Evolutionary conservation across 1,284 basidiomycete genomes (phyloP).

Genomic region (Pascua sp.): DNA sequence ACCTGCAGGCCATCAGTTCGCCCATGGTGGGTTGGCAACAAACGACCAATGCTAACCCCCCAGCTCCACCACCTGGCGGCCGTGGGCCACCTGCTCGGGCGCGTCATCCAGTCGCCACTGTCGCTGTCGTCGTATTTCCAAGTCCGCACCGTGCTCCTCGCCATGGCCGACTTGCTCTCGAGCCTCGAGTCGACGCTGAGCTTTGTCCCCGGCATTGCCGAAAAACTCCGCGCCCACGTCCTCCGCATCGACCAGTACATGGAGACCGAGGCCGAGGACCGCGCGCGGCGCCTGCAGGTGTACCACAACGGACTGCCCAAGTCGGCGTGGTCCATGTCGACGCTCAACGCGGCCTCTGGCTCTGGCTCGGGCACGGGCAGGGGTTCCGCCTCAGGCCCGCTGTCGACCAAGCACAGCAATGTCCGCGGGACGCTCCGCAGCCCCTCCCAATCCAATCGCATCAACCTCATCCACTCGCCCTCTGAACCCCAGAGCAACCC

Average conservation of each 20-base stretch:
- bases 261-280: slow-evolving; percentile 32
- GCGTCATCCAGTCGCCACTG: slow-evolving; percentile 42
- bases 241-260: slow-evolving; percentile 45
- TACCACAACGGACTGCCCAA: slow-evolving; percentile 17
- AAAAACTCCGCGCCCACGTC: slow-evolving; percentile 39
- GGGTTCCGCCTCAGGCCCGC: too few species aligned
- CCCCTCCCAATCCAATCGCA: too few species aligned
- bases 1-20: slow-evolving; percentile 40
- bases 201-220: slow-evolving; percentile 32
- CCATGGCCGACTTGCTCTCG: slow-evolving; percentile 39
- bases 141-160: slow-evolving; percentile 40
- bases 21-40: slow-evolving; percentile 34
- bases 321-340: slow-evolving; percentile 3
- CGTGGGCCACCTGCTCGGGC: slow-evolving; percentile 46
- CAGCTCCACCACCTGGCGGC: slow-evolving; percentile 47
- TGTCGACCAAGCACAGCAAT: too few species aligned
- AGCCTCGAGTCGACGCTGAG: slow-evolving; percentile 32
- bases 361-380: too few species aligned
- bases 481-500: too few species aligned
- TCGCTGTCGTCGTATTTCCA: slow-evolving; percentile 42
- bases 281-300: slow-evolving; percentile 13
- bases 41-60: background rate
- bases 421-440: too few species aligned
- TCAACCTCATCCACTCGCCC: background rate
- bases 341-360: too few species aligned